Evolutionary conservation across 768 basidiomycete genomes (phyloP).

Genomic region (Boletus huronensis): DNA sequence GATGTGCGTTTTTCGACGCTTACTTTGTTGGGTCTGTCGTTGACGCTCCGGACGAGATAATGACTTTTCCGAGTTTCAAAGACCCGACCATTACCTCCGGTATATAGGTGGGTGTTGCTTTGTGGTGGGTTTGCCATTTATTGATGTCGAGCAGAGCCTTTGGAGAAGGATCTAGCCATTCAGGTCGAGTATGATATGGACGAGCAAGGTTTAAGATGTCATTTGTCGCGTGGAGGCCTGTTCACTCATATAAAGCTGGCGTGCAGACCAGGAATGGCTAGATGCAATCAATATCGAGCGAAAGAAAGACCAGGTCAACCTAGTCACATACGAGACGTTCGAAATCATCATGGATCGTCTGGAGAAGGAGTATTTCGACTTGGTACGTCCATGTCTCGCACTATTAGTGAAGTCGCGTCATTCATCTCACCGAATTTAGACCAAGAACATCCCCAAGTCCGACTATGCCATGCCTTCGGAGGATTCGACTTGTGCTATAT

Average conservation of each 20-base stretch:
- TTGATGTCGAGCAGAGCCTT: slow-evolving; percentile 57
- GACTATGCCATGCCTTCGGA: slow-evolving; percentile 86
- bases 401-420: slow-evolving; percentile 4
- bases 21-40: neutral
- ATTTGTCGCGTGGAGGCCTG: neutral
- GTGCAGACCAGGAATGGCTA: slow-evolving; percentile 90
- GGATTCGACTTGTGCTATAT: slow-evolving; percentile 95
- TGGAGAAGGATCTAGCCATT: slow-evolving; percentile 85
- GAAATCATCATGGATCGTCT: slow-evolving; percentile 96
- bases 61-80: slow-evolving; percentile 65
- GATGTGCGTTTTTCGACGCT: slow-evolving; percentile 51
- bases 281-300: slow-evolving; percentile 80
- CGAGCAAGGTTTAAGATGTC: slow-evolving; percentile 71
- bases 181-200: slow-evolving; percentile 99
- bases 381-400: slow-evolving; percentile 49
- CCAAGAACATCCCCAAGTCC: slow-evolving; percentile 89
- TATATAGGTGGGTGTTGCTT: slow-evolving; percentile 65
- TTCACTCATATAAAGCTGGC: slow-evolving; percentile 2
- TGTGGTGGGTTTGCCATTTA: neutral
- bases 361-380: slow-evolving; percentile 98
- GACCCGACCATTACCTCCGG: slow-evolving; percentile 86
- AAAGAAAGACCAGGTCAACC: slow-evolving; percentile 67
- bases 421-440: slow-evolving; percentile 43
- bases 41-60: slow-evolving; percentile 43
- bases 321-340: slow-evolving; percentile 79